A percentile compares a stretch with the other conserved stretches of the same genome.
These are phyloP conservation scores for Serendipita sp. DNA, from an alignment of 768 basidiomycete genomes.

Conservation along the genomic window DNA sequence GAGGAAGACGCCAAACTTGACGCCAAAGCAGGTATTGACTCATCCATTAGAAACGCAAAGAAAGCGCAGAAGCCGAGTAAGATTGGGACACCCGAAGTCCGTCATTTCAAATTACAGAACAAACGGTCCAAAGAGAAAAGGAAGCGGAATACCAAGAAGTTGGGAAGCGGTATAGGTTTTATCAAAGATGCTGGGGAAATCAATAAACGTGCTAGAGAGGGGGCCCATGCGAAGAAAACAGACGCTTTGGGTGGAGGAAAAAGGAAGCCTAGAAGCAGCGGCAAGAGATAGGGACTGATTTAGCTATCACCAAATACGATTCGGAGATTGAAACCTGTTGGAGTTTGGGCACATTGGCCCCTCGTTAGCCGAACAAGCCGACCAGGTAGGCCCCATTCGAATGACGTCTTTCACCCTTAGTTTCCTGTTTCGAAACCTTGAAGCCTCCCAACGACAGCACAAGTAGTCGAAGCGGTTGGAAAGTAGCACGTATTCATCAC, in stretches of 20 bases:
- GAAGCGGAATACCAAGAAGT: constrained; percentile 23
- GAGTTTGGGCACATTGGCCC: too few species aligned
- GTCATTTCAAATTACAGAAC: constrained; percentile 11
- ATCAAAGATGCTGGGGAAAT: constrained; percentile 40
- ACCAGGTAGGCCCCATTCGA: too few species aligned
- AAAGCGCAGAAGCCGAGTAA: constrained; percentile 57
- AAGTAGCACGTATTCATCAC: too few species aligned
- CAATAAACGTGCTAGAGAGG: constrained; percentile 33
- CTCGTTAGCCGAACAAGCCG: too few species aligned
- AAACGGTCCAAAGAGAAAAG: constrained; percentile 18
- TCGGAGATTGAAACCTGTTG: too few species aligned
- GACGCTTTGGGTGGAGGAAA: constrained; percentile 32
- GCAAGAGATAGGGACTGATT: too few species aligned
- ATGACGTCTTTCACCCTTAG: too few species aligned
- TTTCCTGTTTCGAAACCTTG: too few species aligned
- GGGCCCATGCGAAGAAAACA: constrained; percentile 47
- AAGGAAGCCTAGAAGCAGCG: too few species aligned
- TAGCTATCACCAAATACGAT: too few species aligned
- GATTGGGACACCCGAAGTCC: constrained; percentile 41
- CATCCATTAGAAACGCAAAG: constrained; percentile 79
- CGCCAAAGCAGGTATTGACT: constrained; percentile 39
- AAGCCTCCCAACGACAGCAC: too few species aligned
- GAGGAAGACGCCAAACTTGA: constrained; percentile 58
- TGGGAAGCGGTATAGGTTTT: constrained; percentile 30
- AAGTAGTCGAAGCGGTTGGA: too few species aligned